Evolutionary conservation across 768 basidiomycete genomes (phyloP).

Genomic region (Cubamyces sp.): DNA sequence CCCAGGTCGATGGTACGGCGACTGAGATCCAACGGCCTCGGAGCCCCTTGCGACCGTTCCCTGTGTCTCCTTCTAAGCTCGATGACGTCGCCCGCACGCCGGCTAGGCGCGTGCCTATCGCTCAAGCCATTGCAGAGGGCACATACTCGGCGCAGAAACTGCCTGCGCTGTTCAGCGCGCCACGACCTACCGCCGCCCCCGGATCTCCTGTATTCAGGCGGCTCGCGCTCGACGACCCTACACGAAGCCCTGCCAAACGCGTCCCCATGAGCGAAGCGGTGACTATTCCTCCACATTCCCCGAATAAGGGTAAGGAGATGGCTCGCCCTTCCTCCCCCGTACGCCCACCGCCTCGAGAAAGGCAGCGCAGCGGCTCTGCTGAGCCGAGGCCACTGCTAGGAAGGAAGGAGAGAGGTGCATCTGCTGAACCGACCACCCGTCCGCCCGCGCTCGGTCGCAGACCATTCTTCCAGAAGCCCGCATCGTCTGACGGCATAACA

Average conservation of each 20-base stretch:
- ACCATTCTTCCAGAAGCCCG: slow-evolving; percentile 20
- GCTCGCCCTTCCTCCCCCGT: slow-evolving; percentile 16
- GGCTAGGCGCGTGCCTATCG: slow-evolving; percentile 64
- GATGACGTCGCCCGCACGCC: slow-evolving; percentile 56
- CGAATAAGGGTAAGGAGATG: slow-evolving; percentile 23
- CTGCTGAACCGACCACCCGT: slow-evolving; percentile 39
- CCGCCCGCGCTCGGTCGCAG: slow-evolving; percentile 16
- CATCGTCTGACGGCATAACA: slow-evolving; percentile 15
- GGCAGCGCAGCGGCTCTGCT: slow-evolving; percentile 19
- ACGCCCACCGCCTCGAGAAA: slow-evolving; percentile 6
- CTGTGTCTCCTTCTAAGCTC: slow-evolving; percentile 40
- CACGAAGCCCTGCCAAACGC: slow-evolving; percentile 41
- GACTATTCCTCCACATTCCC: slow-evolving; percentile 21
- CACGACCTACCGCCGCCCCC: slow-evolving; percentile 3
- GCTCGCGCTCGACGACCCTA: slow-evolving; percentile 43
- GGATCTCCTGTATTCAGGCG: slow-evolving; percentile 45
- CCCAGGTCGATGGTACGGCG: not conserved
- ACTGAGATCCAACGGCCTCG: slow-evolving; percentile 34
- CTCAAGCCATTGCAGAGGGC: slow-evolving; percentile 53
- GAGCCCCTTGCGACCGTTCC: slow-evolving; percentile 34
- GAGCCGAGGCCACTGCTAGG: slow-evolving; percentile 23
- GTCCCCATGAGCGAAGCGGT: slow-evolving; percentile 32
- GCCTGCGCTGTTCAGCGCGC: slow-evolving; percentile 36
- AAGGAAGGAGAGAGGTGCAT: slow-evolving; percentile 37
- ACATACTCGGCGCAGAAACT: slow-evolving; percentile 54